Percentiles rank a stretch among this genome's conserved stretches.
These are phyloP conservation scores for Kingdonia uniflora DNA, from an alignment of 164 flowering plant species.

Conservation along the genomic window DNA sequence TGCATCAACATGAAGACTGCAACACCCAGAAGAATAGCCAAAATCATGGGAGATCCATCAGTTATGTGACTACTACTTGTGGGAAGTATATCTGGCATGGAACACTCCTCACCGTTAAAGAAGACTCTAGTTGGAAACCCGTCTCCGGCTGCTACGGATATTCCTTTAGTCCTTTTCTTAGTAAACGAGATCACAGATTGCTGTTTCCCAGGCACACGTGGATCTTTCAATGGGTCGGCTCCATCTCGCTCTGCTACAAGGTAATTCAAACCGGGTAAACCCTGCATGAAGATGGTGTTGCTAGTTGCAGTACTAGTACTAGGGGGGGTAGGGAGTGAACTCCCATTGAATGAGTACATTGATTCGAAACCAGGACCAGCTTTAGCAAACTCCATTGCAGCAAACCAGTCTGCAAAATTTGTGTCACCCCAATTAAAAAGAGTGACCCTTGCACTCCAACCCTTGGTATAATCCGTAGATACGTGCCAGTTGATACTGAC, in stretches of 20 bases:
- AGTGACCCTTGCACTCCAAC: conserved; percentile 55
- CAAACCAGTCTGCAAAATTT: conserved; percentile 63
- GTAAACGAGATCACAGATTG: conserved; percentile 76
- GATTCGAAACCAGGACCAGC: conserved; percentile 45
- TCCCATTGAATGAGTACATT: conserved; percentile 52
- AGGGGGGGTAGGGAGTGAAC: conserved; percentile 1
- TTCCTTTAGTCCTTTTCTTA: conserved; percentile 47
- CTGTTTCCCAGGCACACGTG: conserved; percentile 71
- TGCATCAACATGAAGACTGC: conserved; percentile 26
- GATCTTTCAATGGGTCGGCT: conserved; percentile 35
- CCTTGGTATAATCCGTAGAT: conserved; percentile 28
- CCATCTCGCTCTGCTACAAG: conserved; percentile 58
- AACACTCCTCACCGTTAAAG: conserved; percentile 84
- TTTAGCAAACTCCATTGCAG: conserved; percentile 47
- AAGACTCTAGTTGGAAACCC: conserved; percentile 67
- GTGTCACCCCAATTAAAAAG: conserved; percentile 67
- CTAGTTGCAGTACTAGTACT: conserved; percentile 12
- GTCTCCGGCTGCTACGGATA: conserved; percentile 43
- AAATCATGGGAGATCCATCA: conserved; percentile 5
- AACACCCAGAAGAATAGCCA: conserved; percentile 16
- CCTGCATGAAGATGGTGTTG: conserved; percentile 41
- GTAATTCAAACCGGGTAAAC: conserved; percentile 31
- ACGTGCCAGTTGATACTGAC: conserved; percentile 58
- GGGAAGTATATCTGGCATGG: conserved; percentile 49
- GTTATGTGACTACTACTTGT: conserved; percentile 12